These are phyloP conservation scores for Pseudohyphozyma bogoriensis DNA, from an alignment of 768 basidiomycete species.

Conservation along the genomic window DNA sequence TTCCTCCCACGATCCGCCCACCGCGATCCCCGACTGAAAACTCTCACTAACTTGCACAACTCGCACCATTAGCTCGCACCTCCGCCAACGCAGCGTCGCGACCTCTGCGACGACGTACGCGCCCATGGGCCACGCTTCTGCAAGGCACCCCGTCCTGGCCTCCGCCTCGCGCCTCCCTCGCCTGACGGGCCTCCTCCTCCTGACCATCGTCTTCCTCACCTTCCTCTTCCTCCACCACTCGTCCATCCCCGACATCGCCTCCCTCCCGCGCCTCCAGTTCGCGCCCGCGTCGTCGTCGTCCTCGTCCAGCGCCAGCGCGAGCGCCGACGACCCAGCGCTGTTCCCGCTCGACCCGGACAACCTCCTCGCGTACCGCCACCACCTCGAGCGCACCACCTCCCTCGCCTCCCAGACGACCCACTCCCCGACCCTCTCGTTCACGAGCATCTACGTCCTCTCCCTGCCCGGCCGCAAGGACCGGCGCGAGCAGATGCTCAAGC, in stretches of 20 bases:
- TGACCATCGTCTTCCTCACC: neutral
- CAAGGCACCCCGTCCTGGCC: too few relatives aligned
- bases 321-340: neutral
- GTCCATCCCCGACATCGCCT: neutral
- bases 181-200: too few relatives aligned
- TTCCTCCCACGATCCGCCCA: too few relatives aligned
- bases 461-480: conserved; percentile 31
- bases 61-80: too few relatives aligned
- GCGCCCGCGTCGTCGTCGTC: neutral
- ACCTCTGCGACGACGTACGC: too few relatives aligned
- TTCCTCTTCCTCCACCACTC: neutral
- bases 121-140: too few relatives aligned
- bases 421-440: conserved; percentile 26
- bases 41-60: too few relatives aligned
- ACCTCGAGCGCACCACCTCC: conserved; percentile 24
- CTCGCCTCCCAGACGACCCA: conserved; percentile 8
- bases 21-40: too few relatives aligned
- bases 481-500: conserved; percentile 21
- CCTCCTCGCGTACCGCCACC: conserved; percentile 12
- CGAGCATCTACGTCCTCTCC: conserved; percentile 33
- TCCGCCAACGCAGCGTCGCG: too few relatives aligned
- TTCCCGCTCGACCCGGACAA: conserved; percentile 3
- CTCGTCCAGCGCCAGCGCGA: neutral
- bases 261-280: neutral
- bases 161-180: too few relatives aligned